A percentile compares a stretch with the other conserved stretches of the same genome.
Evolutionary conservation across 192 early-diverging fungal genomes (phyloP).

Genomic region (Backusella morwellensis): DNA sequence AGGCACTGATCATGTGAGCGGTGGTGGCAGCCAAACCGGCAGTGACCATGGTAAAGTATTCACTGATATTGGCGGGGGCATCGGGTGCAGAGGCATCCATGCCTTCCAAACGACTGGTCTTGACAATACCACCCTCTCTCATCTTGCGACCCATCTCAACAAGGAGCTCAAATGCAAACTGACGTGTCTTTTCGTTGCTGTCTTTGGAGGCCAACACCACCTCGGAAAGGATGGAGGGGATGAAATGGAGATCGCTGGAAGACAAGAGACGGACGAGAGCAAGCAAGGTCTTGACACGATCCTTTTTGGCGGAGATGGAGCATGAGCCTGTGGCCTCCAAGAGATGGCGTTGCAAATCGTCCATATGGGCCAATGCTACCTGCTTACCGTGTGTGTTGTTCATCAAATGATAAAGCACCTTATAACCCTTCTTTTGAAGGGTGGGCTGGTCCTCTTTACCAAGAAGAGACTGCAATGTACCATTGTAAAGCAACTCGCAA

Average conservation of each 20-base stretch:
- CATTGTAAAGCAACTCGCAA: conserved; percentile 56
- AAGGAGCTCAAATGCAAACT: conserved; percentile 78
- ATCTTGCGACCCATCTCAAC: conserved; percentile 91
- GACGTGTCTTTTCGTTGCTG: conserved; percentile 83
- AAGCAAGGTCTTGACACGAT: conserved; percentile 71
- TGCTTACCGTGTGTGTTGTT: conserved; percentile 46
- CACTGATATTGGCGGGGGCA: conserved; percentile 59
- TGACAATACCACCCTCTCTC: conserved; percentile 62
- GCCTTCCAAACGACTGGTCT: conserved; percentile 34
- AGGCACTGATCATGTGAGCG: conserved; percentile 89
- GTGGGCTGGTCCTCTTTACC: conserved; percentile 64
- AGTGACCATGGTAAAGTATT: conserved; percentile 91
- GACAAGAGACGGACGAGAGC: conserved; percentile 63
- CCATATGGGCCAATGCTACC: conserved; percentile 47
- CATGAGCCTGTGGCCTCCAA: conserved; percentile 69
- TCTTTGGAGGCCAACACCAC: conserved; percentile 94
- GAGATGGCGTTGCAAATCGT: conserved; percentile 62
- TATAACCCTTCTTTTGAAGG: conserved; percentile 96
- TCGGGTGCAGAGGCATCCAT: conserved; percentile 36
- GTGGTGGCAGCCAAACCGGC: conserved; percentile 94
- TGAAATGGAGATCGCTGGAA: conserved; percentile 72
- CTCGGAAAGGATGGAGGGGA: conserved; percentile 87
- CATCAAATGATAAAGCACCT: conserved; percentile 67
- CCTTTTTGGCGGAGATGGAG: conserved; percentile 72
- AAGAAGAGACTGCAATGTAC: conserved; percentile 50